A percentile compares a stretch with the other conserved stretches of the same genome.
These are phyloP conservation scores for Blastocystis sp. DNA, from an alignment of 352 stramenopile species.

Conservation along the genomic window DNA sequence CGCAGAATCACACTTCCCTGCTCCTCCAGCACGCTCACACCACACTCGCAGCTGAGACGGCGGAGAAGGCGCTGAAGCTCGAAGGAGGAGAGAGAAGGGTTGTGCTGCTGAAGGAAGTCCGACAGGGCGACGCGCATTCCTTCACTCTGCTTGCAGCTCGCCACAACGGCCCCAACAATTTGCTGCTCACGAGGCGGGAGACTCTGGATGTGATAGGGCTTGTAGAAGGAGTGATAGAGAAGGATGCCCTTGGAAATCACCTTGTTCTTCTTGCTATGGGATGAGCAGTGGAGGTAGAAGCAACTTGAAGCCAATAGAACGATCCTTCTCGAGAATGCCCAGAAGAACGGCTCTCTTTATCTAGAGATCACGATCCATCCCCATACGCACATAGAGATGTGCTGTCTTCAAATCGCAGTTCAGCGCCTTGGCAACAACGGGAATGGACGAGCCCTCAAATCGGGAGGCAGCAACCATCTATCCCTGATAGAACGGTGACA, in stretches of 20 bases:
- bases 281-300: neutral
- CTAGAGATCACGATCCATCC: neutral
- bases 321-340: slow-evolving; percentile 49
- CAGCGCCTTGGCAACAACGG: neutral
- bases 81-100: neutral
- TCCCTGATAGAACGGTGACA: too few relatives aligned
- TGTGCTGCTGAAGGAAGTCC: neutral
- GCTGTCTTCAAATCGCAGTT: slow-evolving; percentile 52
- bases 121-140: neutral
- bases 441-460: neutral
- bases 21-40: neutral
- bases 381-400: slow-evolving; percentile 20
- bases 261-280: slow-evolving; percentile 14
- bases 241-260: neutral
- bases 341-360: slow-evolving; percentile 18
- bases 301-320: neutral
- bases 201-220: neutral
- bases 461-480: slow-evolving; percentile 21
- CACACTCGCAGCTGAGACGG: neutral
- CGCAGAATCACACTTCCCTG: neutral
- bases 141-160: neutral
- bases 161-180: neutral
- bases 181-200: neutral
- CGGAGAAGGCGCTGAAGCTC: neutral
- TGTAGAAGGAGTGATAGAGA: slow-evolving; percentile 39